phyloP scores from a whole-genome alignment of 2,329 filamentous ascomycete species.

The Penicillium crustosum region DNA sequence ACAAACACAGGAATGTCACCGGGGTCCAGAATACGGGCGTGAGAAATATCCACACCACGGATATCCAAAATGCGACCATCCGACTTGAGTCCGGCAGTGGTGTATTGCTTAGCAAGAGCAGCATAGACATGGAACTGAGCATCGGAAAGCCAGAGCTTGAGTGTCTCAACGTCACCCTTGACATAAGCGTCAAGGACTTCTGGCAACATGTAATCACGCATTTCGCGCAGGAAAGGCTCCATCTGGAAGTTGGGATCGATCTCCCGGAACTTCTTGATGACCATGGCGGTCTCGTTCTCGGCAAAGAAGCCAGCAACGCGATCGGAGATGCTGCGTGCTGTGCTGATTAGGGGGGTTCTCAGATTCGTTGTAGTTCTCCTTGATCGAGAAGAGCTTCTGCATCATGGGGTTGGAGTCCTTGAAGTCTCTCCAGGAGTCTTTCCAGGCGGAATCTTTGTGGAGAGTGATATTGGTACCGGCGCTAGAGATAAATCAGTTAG shows the following conservation, averaged over 20 bases:
- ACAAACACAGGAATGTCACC: conserved; percentile 80
- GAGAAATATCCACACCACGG: conserved; percentile 75
- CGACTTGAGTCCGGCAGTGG: conserved; percentile 85
- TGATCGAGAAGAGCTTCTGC: conserved; percentile 83
- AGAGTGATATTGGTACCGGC: conserved; percentile 92
- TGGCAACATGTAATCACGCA: conserved; percentile 95
- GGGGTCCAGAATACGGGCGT: conserved; percentile 49
- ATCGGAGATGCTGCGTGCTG: conserved; percentile 90
- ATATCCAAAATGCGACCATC: conserved; percentile 96
- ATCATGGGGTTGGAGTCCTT: conserved; percentile 84
- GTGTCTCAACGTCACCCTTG: conserved; percentile 85
- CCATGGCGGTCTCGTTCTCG: conserved; percentile 95
- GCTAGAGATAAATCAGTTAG: conserved; percentile 51
- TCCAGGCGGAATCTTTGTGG: conserved; percentile 97
- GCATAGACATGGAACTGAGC: conserved; percentile 96
- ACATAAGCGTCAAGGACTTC: conserved; percentile 98
- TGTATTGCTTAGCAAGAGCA: conserved; percentile 95
- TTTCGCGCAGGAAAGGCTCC: conserved; percentile 90
- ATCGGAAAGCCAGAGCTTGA: conserved; percentile 93
- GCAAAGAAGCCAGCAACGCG: conserved; percentile 93
- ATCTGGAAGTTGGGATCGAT: conserved; percentile 96
- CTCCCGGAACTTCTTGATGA: conserved; percentile 95
- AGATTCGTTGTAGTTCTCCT: conserved; percentile 88
- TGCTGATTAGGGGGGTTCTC: conserved; percentile 91
- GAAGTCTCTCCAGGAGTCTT: conserved; percentile 97